Base-by-base conservation (phyloP, 129 eudicot genomes). In the Artemisia tridentata region DNA sequence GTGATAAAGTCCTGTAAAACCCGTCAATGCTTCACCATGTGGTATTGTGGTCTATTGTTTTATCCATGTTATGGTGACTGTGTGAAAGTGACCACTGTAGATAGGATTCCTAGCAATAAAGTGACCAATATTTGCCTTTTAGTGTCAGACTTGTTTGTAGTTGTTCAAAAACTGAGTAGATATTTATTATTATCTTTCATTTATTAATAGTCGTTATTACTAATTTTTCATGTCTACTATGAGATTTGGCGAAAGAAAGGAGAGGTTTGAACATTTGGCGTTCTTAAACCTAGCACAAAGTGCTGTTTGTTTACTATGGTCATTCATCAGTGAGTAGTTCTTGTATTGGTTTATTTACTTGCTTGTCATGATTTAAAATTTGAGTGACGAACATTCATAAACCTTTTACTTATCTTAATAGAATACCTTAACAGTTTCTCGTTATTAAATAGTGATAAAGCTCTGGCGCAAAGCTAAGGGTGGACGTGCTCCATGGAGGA, bases 401-500 rank as follows among this genome's bases (percentile, higher is more conserved):
- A n/a, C n/a, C n/a, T n/a, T n/a, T n/a, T n/a, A n/a, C 25, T 23
- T 6, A 12, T 52, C 18, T 12, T 10, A 63, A 64, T 0, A 2
- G 25, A 1, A 23, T 23, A 23, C 25, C 25, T 2, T 7, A 10
- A 38, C 7, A 6, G 9, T 11, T 16, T 55, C 18, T 15, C 68
- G 23, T 75, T 67, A 41, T 80, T 31, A 27, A 69, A 31, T 75
- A 90, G 97, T 95, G 99, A 80, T 90, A 38, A 90, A 74, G 77
- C 73, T 95, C 23, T 95, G 99, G 99, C 83, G 95, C 0, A 72
- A 73, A 25, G 82, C 89, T 53, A 78, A 82, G 18, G 72, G 79
- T 63, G 86, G 79, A 25, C 97, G 93, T 77, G 97, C 99, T 67
- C 99, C 99, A 10, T 95, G 99, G 96, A 81, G 97, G 97, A 95